Percentiles rank a stretch among this genome's conserved stretches.
Conservation (phyloP, 2,329 filamentous ascomycete genomes). For the Mycocentrospora acerina region DNA sequence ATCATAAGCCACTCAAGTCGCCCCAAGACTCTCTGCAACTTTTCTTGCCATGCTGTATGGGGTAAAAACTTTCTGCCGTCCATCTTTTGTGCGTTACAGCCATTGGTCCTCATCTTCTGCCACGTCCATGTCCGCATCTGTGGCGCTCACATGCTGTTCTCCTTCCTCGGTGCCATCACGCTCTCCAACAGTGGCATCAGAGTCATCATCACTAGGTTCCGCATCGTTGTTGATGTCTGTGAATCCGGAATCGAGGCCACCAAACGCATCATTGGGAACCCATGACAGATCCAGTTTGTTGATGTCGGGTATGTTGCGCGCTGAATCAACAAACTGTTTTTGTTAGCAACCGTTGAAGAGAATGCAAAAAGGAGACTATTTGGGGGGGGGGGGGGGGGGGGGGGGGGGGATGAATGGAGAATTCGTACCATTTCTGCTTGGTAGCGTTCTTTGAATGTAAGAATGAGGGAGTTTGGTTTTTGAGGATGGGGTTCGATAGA, state of each 20-base stretch:
- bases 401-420: constrained; percentile 1
- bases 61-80: too few species aligned
- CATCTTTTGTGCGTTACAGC: too few species aligned
- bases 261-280: constrained; percentile 47
- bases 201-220: constrained; percentile 1
- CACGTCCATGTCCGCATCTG: constrained; percentile 34
- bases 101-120: constrained; percentile 39
- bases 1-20: too few species aligned
- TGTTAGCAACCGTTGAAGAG: neutral
- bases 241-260: constrained; percentile 6
- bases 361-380: too few species aligned
- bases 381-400: neutral
- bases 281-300: constrained; percentile 67
- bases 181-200: constrained; percentile 16
- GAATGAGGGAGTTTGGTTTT: constrained; percentile 40
- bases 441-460: constrained; percentile 49
- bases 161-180: constrained; percentile 6
- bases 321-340: constrained; percentile 53
- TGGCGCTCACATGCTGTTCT: constrained; percentile 6
- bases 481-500: constrained; percentile 43
- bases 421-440: constrained; percentile 63
- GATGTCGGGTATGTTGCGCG: constrained; percentile 62
- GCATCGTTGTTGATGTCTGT: neutral
- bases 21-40: too few species aligned
- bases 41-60: too few species aligned